Evolutionary conservation across 2,329 filamentous ascomycete species (phyloP).

Genomic region (Botrytis medusae): DNA sequence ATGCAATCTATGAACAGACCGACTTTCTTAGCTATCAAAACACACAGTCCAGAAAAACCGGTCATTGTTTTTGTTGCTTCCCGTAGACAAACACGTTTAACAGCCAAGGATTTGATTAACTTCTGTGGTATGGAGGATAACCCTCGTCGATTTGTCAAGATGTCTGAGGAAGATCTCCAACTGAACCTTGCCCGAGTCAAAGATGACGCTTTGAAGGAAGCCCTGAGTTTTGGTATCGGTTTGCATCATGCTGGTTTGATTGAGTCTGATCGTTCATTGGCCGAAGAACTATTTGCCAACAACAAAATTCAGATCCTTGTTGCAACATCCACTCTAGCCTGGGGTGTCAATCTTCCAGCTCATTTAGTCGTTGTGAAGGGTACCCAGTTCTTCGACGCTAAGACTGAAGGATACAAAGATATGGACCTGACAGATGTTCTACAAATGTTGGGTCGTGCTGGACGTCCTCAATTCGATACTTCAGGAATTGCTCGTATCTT

Average conservation of each 20-base stretch:
- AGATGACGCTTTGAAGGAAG: slow-evolving; percentile 87
- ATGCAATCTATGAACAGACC: slow-evolving; percentile 99
- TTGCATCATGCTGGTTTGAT: slow-evolving; percentile 96
- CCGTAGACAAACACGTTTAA: slow-evolving; percentile 88
- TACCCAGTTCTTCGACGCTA: slow-evolving; percentile 97
- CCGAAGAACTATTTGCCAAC: slow-evolving; percentile 92
- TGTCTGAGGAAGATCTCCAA: slow-evolving; percentile 92
- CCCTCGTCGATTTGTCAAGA: slow-evolving; percentile 84
- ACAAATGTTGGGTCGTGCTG: slow-evolving; percentile 95
- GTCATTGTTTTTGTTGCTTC: slow-evolving; percentile 99
- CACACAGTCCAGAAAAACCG: slow-evolving; percentile 91
- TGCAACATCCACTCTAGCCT: slow-evolving; percentile 84
- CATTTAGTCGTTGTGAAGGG: slow-evolving; percentile 98
- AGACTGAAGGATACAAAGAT: slow-evolving; percentile 95
- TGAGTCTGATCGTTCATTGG: slow-evolving; percentile 85
- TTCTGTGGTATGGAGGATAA: slow-evolving; percentile 99
- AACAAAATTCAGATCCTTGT: slow-evolving; percentile 98
- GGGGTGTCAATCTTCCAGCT: slow-evolving; percentile 96
- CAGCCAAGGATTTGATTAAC: slow-evolving; percentile 94
- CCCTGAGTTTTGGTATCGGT: slow-evolving; percentile 95
- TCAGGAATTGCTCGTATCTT: slow-evolving; percentile 97
- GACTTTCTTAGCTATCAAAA: slow-evolving; percentile 94
- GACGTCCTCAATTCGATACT: slow-evolving; percentile 92
- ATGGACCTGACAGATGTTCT: slow-evolving; percentile 98
- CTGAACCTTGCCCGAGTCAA: slow-evolving; percentile 87